Evolutionary conservation across 441 rosid genomes (phyloP).

Genomic region (California macrophylla): DNA sequence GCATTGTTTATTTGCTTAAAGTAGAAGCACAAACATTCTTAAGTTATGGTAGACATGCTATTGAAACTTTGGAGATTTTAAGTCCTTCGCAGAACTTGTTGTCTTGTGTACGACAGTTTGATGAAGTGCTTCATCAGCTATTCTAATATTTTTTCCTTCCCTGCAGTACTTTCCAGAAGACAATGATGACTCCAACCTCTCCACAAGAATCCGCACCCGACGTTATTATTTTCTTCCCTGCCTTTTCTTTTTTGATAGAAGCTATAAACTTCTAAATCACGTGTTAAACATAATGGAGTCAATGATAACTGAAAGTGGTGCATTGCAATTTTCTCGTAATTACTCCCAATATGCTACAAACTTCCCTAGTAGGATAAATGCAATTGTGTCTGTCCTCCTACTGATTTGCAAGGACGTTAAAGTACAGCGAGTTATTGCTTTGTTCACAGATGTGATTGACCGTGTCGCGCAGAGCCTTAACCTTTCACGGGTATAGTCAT

Average conservation of each 20-base stretch:
- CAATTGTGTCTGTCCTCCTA: conserved; percentile 41
- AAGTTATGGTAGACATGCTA: neutral
- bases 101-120: neutral
- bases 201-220: conserved; percentile 20
- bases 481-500: conserved; percentile 44
- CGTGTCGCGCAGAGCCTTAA: conserved; percentile 31
- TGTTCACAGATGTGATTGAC: conserved; percentile 38
- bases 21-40: neutral
- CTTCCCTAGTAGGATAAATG: conserved; percentile 29
- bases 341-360: conserved; percentile 19
- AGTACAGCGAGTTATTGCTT: conserved; percentile 32
- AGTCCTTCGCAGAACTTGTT: neutral
- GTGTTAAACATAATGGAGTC: conserved; percentile 38
- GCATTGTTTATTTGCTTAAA: neutral
- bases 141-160: conserved; percentile 9
- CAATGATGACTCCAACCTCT: conserved; percentile 22
- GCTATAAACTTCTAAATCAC: conserved; percentile 37
- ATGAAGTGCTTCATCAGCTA: neutral
- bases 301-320: conserved; percentile 28
- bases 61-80: neutral
- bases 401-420: conserved; percentile 44
- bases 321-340: conserved; percentile 22
- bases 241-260: conserved; percentile 53
- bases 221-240: conserved; percentile 53
- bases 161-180: conserved; percentile 50